phyloP scores from a whole-genome alignment of 2,329 filamentous ascomycete species.

The Ustilaginoidea virens region DNA sequence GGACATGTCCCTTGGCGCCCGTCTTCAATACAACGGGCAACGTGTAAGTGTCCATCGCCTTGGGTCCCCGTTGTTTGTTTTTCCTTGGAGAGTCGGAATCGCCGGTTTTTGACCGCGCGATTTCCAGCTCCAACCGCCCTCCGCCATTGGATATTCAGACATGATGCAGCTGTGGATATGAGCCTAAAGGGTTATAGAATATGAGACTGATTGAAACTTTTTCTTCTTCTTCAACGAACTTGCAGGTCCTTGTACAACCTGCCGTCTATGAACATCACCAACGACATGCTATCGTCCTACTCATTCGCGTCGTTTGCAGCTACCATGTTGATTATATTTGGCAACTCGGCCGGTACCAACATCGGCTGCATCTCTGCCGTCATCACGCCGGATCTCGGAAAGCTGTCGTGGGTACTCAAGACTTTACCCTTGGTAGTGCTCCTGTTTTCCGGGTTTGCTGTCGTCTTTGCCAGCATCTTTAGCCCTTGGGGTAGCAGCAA shows the following conservation, averaged over 20 bases:
- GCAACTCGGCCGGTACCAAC: constrained; percentile 44
- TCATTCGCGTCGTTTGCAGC: constrained; percentile 70
- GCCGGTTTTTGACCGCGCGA: no score
- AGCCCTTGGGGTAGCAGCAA: constrained; percentile 91
- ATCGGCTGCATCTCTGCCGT: constrained; percentile 72
- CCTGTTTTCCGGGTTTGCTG: constrained; percentile 65
- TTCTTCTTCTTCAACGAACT: no score
- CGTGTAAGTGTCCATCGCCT: constrained; percentile 4
- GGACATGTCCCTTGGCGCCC: constrained; percentile 59
- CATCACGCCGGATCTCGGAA: constrained; percentile 70
- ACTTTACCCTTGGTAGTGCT: constrained; percentile 70
- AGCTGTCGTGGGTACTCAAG: constrained; percentile 50
- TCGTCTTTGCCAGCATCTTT: constrained; percentile 68
- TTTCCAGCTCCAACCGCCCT: no score
- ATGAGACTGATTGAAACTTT: no score
- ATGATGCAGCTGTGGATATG: no score
- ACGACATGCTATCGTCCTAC: constrained; percentile 69
- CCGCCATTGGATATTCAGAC: no score
- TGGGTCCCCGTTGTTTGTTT: no score
- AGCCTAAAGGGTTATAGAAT: no score
- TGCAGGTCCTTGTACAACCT: constrained; percentile 23
- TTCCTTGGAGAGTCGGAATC: no score
- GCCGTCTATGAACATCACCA: constrained; percentile 57
- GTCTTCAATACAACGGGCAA: constrained; percentile 37
- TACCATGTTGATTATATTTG: constrained; percentile 60